A percentile compares a stretch with the other conserved stretches of the same genome.
Evolutionary conservation across 495 filamentous ascomycete genomes (phyloP).

Genomic region (Hypoxylon lienhwacheense): DNA sequence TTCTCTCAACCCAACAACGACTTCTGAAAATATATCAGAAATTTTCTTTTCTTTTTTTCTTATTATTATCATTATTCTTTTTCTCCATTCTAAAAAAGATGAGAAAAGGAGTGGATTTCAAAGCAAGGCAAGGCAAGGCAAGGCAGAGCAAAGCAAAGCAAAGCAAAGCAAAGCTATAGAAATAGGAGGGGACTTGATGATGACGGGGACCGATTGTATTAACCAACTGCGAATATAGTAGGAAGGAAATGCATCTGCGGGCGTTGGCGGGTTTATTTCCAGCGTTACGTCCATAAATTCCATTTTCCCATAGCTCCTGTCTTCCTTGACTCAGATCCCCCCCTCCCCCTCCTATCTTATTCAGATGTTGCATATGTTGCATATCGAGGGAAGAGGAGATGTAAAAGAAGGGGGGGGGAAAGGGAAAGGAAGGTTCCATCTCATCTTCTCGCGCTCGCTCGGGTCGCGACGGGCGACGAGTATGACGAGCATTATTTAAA

Average conservation of each 20-base stretch:
- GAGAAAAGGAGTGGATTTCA: slow-evolving; percentile 20
- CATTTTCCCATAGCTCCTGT: slow-evolving; percentile 16
- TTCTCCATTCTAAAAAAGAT: slow-evolving; percentile 7
- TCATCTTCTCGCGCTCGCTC: slow-evolving; percentile 2
- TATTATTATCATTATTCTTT: no score
- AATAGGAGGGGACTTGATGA: no score
- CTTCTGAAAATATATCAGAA: no score
- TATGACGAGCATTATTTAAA: no score
- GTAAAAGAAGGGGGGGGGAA: no score
- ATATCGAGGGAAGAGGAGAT: slow-evolving; percentile 25
- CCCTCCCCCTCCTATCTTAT: no score
- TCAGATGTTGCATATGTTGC: no score
- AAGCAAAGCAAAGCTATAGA: no score
- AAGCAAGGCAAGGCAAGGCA: slow-evolving; percentile 28
- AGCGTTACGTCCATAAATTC: slow-evolving; percentile 33
- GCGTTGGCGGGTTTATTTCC: slow-evolving; percentile 35
- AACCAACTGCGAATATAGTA: slow-evolving; percentile 29
- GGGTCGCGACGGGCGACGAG: slow-evolving; percentile 20
- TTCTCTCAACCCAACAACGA: slow-evolving; percentile 10
- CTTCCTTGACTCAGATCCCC: slow-evolving; percentile 25
- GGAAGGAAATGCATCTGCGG: slow-evolving; percentile 35
- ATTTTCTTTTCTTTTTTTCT: no score
- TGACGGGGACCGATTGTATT: slow-evolving; percentile 20
- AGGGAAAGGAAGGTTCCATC: no score
- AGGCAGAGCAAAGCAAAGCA: no score